Conservation (phyloP, 495 filamentous ascomycete genomes). For the Jackrogersella multiformis region DNA sequence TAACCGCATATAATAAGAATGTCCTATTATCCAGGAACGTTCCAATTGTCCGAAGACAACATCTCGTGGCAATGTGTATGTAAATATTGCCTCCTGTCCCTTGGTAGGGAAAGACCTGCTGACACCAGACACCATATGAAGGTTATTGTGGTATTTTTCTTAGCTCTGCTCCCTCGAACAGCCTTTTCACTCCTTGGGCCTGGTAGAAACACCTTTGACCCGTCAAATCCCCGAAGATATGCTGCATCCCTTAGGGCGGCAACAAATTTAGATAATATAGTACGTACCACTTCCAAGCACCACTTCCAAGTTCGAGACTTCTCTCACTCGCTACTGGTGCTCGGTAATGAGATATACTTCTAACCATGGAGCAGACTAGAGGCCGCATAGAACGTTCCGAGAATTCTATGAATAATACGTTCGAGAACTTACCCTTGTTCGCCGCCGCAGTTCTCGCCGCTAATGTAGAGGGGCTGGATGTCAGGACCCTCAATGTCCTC, state of each 20-base stretch:
- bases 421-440: conserved; percentile 13
- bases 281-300: neutral
- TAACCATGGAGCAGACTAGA: neutral
- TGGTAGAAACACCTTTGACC: neutral
- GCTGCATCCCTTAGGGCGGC: neutral
- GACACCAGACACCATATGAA: neutral
- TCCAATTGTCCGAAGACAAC: neutral
- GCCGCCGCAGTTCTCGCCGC: conserved; percentile 6
- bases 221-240: neutral
- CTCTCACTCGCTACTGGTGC: no score
- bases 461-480: neutral
- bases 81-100: neutral
- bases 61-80: conserved; percentile 1
- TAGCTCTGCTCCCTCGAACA: conserved; percentile 3
- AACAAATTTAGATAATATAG: neutral
- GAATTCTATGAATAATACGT: neutral
- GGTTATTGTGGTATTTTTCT: neutral
- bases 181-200: neutral
- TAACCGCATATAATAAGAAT: no score
- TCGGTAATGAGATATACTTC: neutral
- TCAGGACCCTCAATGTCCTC: neutral
- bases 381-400: conserved; percentile 11
- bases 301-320: no score
- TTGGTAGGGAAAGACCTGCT: neutral
- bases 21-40: no score